Evolutionary conservation across 495 filamentous ascomycete genomes (phyloP).

Genomic region (Parathielavia appendiculata): DNA sequence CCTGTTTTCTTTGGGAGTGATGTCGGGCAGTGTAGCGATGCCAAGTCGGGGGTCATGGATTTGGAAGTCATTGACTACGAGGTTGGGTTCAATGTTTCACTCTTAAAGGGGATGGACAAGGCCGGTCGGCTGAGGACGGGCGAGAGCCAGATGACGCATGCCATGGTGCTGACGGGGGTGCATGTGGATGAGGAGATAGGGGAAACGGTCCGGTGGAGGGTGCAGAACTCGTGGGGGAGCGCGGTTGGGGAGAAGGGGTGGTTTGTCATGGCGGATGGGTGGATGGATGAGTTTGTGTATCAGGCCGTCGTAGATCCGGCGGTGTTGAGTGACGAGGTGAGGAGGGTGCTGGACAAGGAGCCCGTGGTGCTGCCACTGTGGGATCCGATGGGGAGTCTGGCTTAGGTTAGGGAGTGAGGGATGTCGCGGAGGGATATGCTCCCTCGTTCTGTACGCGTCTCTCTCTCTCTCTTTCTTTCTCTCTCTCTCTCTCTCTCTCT

Average conservation of each 20-base stretch:
- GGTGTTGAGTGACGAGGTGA: constrained; percentile 59
- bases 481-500: too few species aligned
- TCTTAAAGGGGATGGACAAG: constrained; percentile 61
- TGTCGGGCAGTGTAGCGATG: constrained; percentile 73
- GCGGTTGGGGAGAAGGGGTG: constrained; percentile 65
- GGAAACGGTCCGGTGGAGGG: constrained; percentile 66
- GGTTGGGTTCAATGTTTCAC: constrained; percentile 68
- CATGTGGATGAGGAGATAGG: constrained; percentile 60
- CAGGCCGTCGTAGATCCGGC: constrained; percentile 78
- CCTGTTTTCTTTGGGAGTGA: constrained; percentile 88
- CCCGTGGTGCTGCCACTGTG: constrained; percentile 69
- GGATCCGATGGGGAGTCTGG: constrained; percentile 86
- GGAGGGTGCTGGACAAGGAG: constrained; percentile 62
- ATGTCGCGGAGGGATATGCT: too few species aligned
- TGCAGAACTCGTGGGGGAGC: constrained; percentile 80
- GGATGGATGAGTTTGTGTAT: constrained; percentile 83
- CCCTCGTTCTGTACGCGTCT: too few species aligned
- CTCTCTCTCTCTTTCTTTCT: too few species aligned
- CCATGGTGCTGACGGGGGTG: constrained; percentile 84
- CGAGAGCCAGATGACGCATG: constrained; percentile 80
- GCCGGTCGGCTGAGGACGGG: constrained; percentile 62
- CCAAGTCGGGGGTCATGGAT: constrained; percentile 68
- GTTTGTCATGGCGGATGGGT: constrained; percentile 80
- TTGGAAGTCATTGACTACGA: constrained; percentile 64
- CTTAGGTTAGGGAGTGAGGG: constrained; percentile 27